phyloP scores from a whole-genome alignment of 352 stramenopile genomes.

The Globisporangium ultimum region DNA sequence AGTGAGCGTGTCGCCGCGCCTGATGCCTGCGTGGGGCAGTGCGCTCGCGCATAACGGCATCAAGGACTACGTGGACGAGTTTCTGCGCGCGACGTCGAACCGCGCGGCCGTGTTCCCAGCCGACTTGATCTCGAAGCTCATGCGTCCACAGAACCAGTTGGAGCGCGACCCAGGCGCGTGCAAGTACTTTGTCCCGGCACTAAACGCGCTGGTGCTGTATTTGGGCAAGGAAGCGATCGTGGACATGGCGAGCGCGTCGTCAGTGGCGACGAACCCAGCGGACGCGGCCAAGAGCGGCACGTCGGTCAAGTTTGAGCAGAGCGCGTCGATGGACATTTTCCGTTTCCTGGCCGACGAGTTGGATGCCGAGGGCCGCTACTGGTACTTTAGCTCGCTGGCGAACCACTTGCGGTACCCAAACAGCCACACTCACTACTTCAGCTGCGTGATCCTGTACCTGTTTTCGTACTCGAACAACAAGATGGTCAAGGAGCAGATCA shows the following conservation, averaged over 20 bases:
- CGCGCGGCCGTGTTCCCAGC: conserved; percentile 85
- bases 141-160: conserved; percentile 53
- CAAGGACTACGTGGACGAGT: conserved; percentile 95
- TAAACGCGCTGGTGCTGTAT: conserved; percentile 90
- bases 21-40: conserved; percentile 93
- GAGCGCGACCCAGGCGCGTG: conserved; percentile 65
- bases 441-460: conserved; percentile 97
- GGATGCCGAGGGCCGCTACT: conserved; percentile 95
- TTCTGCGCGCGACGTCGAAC: conserved; percentile 88
- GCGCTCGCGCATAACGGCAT: conserved; percentile 91
- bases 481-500: conserved; percentile 98
- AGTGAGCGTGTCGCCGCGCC: conserved; percentile 91
- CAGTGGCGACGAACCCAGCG: conserved; percentile 6
- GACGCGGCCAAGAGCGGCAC: conserved; percentile 16
- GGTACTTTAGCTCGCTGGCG: conserved; percentile 97
- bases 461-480: conserved; percentile 97
- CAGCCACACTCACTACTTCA: conserved; percentile 99
- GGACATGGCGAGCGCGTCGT: conserved; percentile 60
- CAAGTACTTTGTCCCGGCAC: conserved; percentile 91
- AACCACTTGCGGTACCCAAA: conserved; percentile 99
- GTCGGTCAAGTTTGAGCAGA: conserved; percentile 82
- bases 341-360: conserved; percentile 95
- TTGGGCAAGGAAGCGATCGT: conserved; percentile 83
- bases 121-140: conserved; percentile 74
- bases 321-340: conserved; percentile 92